A percentile compares a stretch with the other conserved stretches of the same genome.
phyloP scores from a whole-genome alignment of 2,329 filamentous ascomycete species.

The Bipolaris oryzae region DNA sequence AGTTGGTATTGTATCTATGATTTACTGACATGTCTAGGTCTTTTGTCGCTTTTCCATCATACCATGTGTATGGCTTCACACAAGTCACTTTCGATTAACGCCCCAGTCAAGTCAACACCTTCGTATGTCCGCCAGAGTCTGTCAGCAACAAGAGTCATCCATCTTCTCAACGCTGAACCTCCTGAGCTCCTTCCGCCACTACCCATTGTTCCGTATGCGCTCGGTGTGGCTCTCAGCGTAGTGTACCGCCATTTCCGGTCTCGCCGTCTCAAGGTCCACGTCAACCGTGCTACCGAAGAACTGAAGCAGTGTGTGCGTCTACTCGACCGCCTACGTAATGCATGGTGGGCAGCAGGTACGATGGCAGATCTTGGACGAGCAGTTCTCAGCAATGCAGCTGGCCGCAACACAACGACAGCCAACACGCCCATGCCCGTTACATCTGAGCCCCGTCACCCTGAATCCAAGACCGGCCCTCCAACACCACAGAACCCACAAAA shows the following conservation, averaged over 20 bases:
- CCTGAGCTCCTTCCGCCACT: constrained; percentile 57
- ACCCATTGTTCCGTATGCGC: constrained; percentile 62
- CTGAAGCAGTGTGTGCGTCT: constrained; percentile 53
- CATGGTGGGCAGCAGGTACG: constrained; percentile 55
- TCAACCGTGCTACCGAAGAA: constrained; percentile 54
- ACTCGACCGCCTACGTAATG: constrained; percentile 52
- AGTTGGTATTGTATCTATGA: constrained; percentile 8
- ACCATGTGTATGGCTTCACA: constrained; percentile 63
- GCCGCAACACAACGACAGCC: constrained; percentile 41
- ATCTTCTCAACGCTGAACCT: constrained; percentile 56
- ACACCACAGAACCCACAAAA: constrained; percentile 25
- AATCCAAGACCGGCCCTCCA: constrained; percentile 29
- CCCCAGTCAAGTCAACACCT: constrained; percentile 54
- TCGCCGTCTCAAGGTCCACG: constrained; percentile 55
- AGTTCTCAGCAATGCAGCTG: constrained; percentile 49
- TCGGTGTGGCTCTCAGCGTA: constrained; percentile 61
- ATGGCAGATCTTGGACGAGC: constrained; percentile 52
- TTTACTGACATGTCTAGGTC: constrained; percentile 42
- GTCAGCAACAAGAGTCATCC: constrained; percentile 62
- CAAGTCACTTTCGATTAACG: constrained; percentile 54
- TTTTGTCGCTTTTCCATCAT: constrained; percentile 63
- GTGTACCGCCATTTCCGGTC: constrained; percentile 63
- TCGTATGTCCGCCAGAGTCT: constrained; percentile 62
- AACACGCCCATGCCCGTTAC: constrained; percentile 40
- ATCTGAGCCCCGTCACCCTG: constrained; percentile 25